phyloP scores from a whole-genome alignment of 2,329 filamentous ascomycete genomes.

The Cercospora beticola region DNA sequence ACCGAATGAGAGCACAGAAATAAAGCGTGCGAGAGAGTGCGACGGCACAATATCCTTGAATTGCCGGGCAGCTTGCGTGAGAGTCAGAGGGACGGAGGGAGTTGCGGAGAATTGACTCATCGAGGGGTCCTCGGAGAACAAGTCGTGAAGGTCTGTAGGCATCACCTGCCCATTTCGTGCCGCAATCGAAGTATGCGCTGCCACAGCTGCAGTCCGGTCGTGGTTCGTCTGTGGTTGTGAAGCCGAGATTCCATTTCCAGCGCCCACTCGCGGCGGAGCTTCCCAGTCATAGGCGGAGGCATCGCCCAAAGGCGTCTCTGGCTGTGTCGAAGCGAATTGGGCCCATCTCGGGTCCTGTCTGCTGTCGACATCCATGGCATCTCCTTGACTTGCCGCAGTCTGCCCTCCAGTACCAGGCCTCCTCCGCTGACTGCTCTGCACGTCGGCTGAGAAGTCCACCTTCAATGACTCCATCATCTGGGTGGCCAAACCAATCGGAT shows the following conservation, averaged over 20 bases:
- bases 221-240: conserved; percentile 41
- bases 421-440: conserved; percentile 51
- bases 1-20: conserved; percentile 73
- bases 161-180: conserved; percentile 37
- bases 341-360: conserved; percentile 19
- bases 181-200: conserved; percentile 24
- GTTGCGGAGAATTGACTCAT: conserved; percentile 78
- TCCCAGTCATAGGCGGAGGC: conserved; percentile 77
- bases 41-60: conserved; percentile 91
- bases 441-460: conserved; percentile 78
- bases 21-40: conserved; percentile 86
- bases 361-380: conserved; percentile 69
- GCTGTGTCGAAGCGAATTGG: conserved; percentile 75
- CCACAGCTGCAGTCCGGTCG: conserved; percentile 31
- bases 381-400: conserved; percentile 38
- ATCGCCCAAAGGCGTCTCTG: conserved; percentile 73
- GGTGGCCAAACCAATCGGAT: conserved; percentile 84
- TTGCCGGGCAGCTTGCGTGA: conserved; percentile 83
- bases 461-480: conserved; percentile 88
- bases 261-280: conserved; percentile 62
- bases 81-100: conserved; percentile 74
- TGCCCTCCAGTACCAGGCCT: not conserved
- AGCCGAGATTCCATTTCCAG: conserved; percentile 40
- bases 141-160: conserved; percentile 50
- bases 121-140: conserved; percentile 80